These are phyloP conservation scores for Fusarium redolens DNA, from an alignment of 2,329 filamentous ascomycete genomes.

Conservation along the genomic window DNA sequence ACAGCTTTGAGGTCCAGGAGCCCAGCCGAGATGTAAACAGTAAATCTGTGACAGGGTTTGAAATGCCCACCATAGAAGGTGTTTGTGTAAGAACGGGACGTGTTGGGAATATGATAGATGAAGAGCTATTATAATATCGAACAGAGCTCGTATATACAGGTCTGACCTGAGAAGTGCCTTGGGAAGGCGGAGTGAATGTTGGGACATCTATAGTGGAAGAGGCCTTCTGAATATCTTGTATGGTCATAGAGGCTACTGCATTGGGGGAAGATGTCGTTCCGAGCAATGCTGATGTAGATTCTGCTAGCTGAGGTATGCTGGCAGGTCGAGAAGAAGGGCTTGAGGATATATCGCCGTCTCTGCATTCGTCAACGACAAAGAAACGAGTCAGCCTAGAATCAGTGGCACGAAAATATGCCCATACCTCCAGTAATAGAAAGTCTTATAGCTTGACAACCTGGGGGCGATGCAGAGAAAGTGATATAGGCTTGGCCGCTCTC, in stretches of 20 bases:
- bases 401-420: background rate
- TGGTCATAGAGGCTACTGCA: background rate
- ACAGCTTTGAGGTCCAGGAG: background rate
- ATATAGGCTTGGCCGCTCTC: background rate
- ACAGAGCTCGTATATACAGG: background rate
- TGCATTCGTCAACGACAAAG: background rate
- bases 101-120: background rate
- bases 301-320: background rate
- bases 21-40: background rate
- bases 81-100: background rate
- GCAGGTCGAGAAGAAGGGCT: background rate
- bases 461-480: background rate
- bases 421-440: background rate
- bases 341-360: background rate
- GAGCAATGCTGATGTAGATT: background rate
- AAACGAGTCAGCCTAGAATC: background rate
- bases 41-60: background rate
- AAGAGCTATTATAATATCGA: background rate
- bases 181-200: background rate
- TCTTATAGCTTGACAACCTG: background rate
- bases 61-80: background rate
- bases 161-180: background rate
- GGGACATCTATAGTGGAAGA: background rate
- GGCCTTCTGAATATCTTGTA: too few relatives aligned
- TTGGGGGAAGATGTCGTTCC: background rate